Evolutionary conservation across 495 filamentous ascomycete genomes (phyloP).

Genomic region (Penicillium bialowiezense): DNA sequence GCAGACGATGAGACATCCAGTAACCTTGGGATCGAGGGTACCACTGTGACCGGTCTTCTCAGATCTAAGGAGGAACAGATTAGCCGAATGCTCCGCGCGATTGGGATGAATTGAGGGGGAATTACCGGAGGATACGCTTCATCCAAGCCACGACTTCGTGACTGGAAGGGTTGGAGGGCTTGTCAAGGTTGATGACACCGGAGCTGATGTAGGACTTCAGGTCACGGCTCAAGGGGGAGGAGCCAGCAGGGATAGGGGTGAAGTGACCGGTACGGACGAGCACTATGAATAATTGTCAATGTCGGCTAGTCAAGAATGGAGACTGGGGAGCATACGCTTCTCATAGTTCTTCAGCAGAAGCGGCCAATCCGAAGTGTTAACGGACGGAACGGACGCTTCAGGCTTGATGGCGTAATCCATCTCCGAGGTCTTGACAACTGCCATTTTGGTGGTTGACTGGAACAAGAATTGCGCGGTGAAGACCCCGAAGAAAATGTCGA

Average conservation of each 20-base stretch:
- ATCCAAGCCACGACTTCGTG: conserved; percentile 99
- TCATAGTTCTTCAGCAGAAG: conserved; percentile 90
- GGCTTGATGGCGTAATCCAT: conserved; percentile 87
- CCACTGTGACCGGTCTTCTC: conserved; percentile 98
- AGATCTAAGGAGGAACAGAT: conserved; percentile 52
- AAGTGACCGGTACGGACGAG: conserved; percentile 87
- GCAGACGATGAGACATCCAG: conserved; percentile 92
- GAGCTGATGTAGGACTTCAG: conserved; percentile 93
- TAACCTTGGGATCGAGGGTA: conserved; percentile 93
- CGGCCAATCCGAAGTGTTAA: conserved; percentile 81
- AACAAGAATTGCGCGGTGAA: conserved; percentile 23
- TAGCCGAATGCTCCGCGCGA: conserved; percentile 8
- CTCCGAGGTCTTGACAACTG: conserved; percentile 58
- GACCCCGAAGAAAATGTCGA: conserved; percentile 29
- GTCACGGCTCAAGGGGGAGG: conserved; percentile 81
- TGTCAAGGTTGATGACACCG: conserved; percentile 98
- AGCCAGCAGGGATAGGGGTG: conserved; percentile 88
- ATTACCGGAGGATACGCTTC: conserved; percentile 89
- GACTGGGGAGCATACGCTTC: conserved; percentile 54
- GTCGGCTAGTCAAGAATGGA: conserved; percentile 19
- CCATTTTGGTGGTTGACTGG: conserved; percentile 41
- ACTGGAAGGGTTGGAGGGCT: conserved; percentile 94
- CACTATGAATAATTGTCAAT: conserved; percentile 47
- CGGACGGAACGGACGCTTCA: conserved; percentile 62
- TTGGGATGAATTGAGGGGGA: not conserved